These are phyloP conservation scores for Leishmania martiniquensis DNA, from an alignment of 208 protist genomes.

Conservation along the genomic window DNA sequence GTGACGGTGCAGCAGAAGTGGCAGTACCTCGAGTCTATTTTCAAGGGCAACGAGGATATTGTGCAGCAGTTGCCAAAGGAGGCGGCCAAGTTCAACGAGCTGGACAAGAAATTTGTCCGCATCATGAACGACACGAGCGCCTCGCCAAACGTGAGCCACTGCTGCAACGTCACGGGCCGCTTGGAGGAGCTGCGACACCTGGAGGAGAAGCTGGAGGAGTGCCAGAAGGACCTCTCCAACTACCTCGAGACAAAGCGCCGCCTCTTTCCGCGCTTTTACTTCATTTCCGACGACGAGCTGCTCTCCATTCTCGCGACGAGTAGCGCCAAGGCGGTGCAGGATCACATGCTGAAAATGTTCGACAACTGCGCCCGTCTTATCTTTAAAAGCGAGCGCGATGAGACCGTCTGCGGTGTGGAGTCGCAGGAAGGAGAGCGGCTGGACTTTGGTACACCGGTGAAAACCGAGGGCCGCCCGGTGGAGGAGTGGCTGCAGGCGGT, in stretches of 20 bases:
- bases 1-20: slow-evolving; percentile 98
- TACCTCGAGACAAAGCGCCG: slow-evolving; percentile 98
- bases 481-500: slow-evolving; percentile 98
- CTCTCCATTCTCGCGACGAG: slow-evolving; percentile 97
- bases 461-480: slow-evolving; percentile 92
- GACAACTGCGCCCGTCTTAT: slow-evolving; percentile 96
- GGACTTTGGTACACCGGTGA: slow-evolving; percentile 89
- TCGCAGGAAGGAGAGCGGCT: slow-evolving; percentile 97
- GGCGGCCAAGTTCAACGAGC: slow-evolving; percentile 97
- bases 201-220: slow-evolving; percentile 95
- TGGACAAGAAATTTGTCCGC: slow-evolving; percentile 97
- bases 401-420: slow-evolving; percentile 95
- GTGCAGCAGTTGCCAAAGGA: slow-evolving; percentile 98
- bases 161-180: slow-evolving; percentile 93
- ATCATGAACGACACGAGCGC: slow-evolving; percentile 96
- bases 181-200: slow-evolving; percentile 94
- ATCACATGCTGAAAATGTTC: slow-evolving; percentile 99
- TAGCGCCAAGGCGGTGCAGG: slow-evolving; percentile 95
- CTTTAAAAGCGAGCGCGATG: slow-evolving; percentile 94
- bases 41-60: slow-evolving; percentile 99
- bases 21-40: slow-evolving; percentile 99
- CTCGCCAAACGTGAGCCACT: slow-evolving; percentile 93
- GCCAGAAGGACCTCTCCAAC: slow-evolving; percentile 98
- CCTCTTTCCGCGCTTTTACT: slow-evolving; percentile 99
- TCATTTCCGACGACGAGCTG: slow-evolving; percentile 99